Conservation (phyloP, 2,329 filamentous ascomycete species). For the Ceratocystiopsis sp. region DNA sequence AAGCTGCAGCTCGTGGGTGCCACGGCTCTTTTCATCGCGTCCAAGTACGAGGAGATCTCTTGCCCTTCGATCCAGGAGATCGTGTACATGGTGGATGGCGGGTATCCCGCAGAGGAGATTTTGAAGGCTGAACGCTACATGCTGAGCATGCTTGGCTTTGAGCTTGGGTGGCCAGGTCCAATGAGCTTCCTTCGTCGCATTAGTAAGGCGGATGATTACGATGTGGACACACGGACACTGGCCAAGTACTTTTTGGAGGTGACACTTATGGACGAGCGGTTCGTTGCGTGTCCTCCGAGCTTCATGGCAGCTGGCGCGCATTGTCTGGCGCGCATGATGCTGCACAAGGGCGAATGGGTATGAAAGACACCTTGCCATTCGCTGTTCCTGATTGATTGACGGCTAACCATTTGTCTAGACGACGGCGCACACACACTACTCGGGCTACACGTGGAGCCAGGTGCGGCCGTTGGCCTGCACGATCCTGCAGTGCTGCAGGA, state of each 20-base stretch:
- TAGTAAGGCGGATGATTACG: slow-evolving; percentile 97
- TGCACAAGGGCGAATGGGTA: slow-evolving; percentile 90
- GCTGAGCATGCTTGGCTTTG: slow-evolving; percentile 89
- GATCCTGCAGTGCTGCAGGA: slow-evolving; percentile 76
- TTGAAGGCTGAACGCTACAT: slow-evolving; percentile 96
- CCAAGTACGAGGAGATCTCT: slow-evolving; percentile 98
- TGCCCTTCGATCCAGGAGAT: slow-evolving; percentile 91
- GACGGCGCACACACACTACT: slow-evolving; percentile 75
- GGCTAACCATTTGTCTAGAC: slow-evolving; percentile 25
- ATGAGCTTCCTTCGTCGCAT: slow-evolving; percentile 96
- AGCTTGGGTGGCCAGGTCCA: slow-evolving; percentile 93
- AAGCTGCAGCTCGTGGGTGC: slow-evolving; percentile 94
- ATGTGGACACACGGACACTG: slow-evolving; percentile 83
- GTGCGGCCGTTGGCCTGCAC: slow-evolving; percentile 59
- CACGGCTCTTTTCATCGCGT: slow-evolving; percentile 86
- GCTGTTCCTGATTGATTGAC: not conserved
- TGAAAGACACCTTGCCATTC: not conserved
- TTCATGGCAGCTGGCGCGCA: slow-evolving; percentile 84
- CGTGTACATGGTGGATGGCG: slow-evolving; percentile 93
- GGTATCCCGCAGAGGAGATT: slow-evolving; percentile 80
- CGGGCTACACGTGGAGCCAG: slow-evolving; percentile 79
- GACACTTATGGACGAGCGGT: slow-evolving; percentile 94
- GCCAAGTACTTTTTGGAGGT: slow-evolving; percentile 97
- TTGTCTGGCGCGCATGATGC: slow-evolving; percentile 73
- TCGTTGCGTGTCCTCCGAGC: slow-evolving; percentile 80